Base-by-base conservation (phyloP, 805 yeast genomes). In the Maudiozyma saulgeensis region DNA sequence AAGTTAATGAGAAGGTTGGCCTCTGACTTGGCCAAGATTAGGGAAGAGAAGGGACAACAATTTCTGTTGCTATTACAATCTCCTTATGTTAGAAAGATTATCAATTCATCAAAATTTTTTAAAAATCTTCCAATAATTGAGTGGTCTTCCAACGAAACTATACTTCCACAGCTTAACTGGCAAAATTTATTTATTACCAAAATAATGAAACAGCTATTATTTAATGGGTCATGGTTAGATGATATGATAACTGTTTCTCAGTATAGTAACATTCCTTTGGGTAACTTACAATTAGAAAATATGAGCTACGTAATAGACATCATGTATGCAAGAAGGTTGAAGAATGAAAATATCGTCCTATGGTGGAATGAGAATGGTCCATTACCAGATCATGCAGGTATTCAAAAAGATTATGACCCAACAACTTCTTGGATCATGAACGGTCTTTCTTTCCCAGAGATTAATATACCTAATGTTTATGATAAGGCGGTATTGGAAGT, bases 331-430 rank as follows among this genome's bases (percentile, higher is more conserved):
- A 74, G 99, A 58, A 74, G 81, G 46, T 73, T 93, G 49, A 71
- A 71, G 18, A 74, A 79, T 44, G 77, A 79, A 44, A 79, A 81
- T 51, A 77, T 86, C 40, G 83, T 91, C 6, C 69, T 95, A 31
- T 93, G 99, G 98, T 93, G 99, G 98, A 86, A 96, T 0, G 78
- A 82, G 3, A 73, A 74, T 16, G 51, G 58, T 18, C 85, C 91
- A 0, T 66, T 76, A 43, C 91, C 96, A 0, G 96, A 88, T 60
- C 82, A 79, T 59, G 97, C 96, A 31, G 96, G 96, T 0, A 61
- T 70, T 41, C 90, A 88, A 62, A 78, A 75, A 56, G 93, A 85
- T 58, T 71, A 69, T 9, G 80, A 80, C 50, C 53, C 70, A 11
- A 62, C 70, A 21, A 54, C 58, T 19, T 57, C 63, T 4, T 57